These are phyloP conservation scores for Daldinia caldariorum DNA, from an alignment of 495 filamentous ascomycete species.

Conservation along the genomic window DNA sequence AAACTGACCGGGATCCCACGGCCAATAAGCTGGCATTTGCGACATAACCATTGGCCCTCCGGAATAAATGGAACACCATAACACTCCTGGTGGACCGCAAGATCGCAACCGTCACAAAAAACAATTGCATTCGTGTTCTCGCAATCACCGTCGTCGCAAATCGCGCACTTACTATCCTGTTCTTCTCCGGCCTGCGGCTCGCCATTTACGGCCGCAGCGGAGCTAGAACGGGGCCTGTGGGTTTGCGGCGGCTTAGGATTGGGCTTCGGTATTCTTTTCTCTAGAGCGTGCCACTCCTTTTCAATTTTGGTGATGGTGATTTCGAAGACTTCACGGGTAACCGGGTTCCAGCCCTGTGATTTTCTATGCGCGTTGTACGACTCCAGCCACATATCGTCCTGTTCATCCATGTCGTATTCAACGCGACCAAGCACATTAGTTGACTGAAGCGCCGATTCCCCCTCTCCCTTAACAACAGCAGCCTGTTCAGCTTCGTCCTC, in stretches of 20 bases:
- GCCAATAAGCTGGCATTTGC: slow-evolving; percentile 95
- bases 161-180: slow-evolving; percentile 95
- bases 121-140: slow-evolving; percentile 99
- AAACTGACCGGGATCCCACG: slow-evolving; percentile 80
- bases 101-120: slow-evolving; percentile 97
- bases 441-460: slow-evolving; percentile 58
- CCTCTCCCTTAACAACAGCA: slow-evolving; percentile 66
- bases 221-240: slow-evolving; percentile 88
- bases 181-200: slow-evolving; percentile 89
- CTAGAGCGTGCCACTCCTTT: slow-evolving; percentile 96
- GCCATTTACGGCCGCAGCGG: slow-evolving; percentile 89
- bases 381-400: slow-evolving; percentile 96
- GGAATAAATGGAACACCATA: slow-evolving; percentile 99
- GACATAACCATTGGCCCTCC: slow-evolving; percentile 97
- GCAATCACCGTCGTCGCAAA: slow-evolving; percentile 98
- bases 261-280: slow-evolving; percentile 94
- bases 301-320: slow-evolving; percentile 98
- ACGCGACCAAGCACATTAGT: slow-evolving; percentile 73
- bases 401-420: slow-evolving; percentile 99
- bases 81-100: slow-evolving; percentile 98
- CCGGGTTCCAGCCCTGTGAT: slow-evolving; percentile 74
- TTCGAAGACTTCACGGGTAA: slow-evolving; percentile 93
- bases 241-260: slow-evolving; percentile 96
- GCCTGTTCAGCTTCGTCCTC: slow-evolving; percentile 84
- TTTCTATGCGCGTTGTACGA: slow-evolving; percentile 80